Conservation (phyloP, 2,329 filamentous ascomycete genomes). For the Colletotrichum phormii region DNA sequence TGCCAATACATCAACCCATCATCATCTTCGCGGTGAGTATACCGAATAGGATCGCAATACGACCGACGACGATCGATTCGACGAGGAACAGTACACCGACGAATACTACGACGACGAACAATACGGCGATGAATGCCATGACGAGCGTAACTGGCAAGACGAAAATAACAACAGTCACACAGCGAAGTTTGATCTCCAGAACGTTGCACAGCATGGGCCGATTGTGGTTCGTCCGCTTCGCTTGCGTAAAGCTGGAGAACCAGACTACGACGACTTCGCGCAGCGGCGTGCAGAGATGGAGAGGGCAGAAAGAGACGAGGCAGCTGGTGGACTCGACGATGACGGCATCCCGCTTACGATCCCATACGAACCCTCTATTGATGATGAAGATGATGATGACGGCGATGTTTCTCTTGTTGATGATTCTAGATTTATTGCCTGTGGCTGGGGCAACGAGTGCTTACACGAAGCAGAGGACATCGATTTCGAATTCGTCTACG, state of each 20-base stretch:
- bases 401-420: constrained; percentile 69
- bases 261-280: constrained; percentile 16
- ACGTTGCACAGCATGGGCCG: constrained; percentile 21
- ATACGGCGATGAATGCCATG: constrained; percentile 27
- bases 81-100: constrained; percentile 45
- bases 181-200: constrained; percentile 19
- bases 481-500: constrained; percentile 99
- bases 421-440: constrained; percentile 75
- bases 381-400: constrained; percentile 64
- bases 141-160: constrained; percentile 26
- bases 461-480: constrained; percentile 98
- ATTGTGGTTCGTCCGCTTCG: constrained; percentile 25
- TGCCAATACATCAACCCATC: constrained; percentile 41
- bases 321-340: constrained; percentile 35
- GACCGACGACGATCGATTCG: constrained; percentile 37
- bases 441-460: constrained; percentile 81
- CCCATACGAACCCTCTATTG: constrained; percentile 56
- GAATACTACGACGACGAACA: constrained; percentile 42
- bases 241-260: constrained; percentile 1
- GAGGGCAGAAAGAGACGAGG: constrained; percentile 38
- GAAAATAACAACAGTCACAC: constrained; percentile 18
- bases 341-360: constrained; percentile 51
- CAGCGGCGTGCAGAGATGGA: constrained; percentile 31
- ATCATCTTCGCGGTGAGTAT: constrained; percentile 64
- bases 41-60: constrained; percentile 40